These are phyloP conservation scores for Skeletonema menzelii DNA, from an alignment of 108 stramenopile genomes.

Conservation along the genomic window DNA sequence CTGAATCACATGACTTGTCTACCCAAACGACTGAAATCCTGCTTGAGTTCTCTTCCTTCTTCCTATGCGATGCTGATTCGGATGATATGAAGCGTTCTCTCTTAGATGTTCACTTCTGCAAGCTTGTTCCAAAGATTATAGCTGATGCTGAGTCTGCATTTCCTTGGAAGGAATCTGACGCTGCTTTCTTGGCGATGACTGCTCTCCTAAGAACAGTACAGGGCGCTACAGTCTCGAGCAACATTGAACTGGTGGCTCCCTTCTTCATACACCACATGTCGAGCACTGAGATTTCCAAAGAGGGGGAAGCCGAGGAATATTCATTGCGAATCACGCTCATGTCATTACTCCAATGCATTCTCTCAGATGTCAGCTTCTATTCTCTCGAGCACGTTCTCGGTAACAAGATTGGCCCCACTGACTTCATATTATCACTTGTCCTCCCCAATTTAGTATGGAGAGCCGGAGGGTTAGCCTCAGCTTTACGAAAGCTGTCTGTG, in stretches of 20 bases:
- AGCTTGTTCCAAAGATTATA: slow-evolving; percentile 16
- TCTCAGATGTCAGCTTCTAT: slow-evolving; percentile 30
- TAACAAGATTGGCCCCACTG: not conserved
- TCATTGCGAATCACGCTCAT: slow-evolving; percentile 40
- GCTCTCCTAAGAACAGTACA: slow-evolving; percentile 23
- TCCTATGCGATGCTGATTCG: not conserved
- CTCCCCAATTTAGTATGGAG: slow-evolving; percentile 42
- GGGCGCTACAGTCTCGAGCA: slow-evolving; percentile 29
- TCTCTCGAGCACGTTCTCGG: not conserved
- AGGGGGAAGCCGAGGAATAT: slow-evolving; percentile 35
- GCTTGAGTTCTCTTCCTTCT: slow-evolving; percentile 13
- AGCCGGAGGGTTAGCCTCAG: slow-evolving; percentile 34
- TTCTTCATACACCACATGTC: slow-evolving; percentile 36
- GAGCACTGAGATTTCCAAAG: slow-evolving; percentile 7
- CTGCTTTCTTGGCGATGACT: slow-evolving; percentile 27
- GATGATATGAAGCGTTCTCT: not conserved
- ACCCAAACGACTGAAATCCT: slow-evolving; percentile 13
- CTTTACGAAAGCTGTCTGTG: slow-evolving; percentile 29
- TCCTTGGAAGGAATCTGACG: slow-evolving; percentile 36
- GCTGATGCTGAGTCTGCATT: slow-evolving; percentile 14
- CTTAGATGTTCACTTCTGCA: slow-evolving; percentile 34
- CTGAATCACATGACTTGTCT: slow-evolving; percentile 13
- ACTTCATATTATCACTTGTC: slow-evolving; percentile 29
- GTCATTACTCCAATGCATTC: slow-evolving; percentile 37
- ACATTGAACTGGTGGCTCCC: slow-evolving; percentile 39